phyloP scores from a whole-genome alignment of 345 rosid species.

The Nephelium lappaceum region DNA sequence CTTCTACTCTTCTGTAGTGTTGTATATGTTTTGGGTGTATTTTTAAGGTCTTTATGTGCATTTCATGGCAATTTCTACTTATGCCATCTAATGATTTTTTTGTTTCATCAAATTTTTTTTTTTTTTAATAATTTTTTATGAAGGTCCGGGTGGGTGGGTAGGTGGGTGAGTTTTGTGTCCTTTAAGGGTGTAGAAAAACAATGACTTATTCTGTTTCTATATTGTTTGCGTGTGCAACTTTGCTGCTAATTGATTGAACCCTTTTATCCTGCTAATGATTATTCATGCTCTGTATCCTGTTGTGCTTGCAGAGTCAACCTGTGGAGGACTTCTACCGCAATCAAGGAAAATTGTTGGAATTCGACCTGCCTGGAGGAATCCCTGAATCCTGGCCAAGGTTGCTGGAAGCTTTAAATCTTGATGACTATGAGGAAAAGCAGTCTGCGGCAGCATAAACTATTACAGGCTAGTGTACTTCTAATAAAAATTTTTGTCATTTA shows the following conservation, averaged over 20 bases:
- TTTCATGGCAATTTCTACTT: not conserved
- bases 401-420: constrained; percentile 83
- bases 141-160: not conserved
- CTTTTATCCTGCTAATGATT: not conserved
- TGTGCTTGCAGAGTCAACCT: constrained; percentile 78
- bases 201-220: not conserved
- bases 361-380: constrained; percentile 90
- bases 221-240: not conserved
- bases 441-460: constrained; percentile 64
- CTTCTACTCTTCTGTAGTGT: not conserved
- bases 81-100: not conserved
- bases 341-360: constrained; percentile 77
- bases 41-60: constrained; percentile 1
- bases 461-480: constrained; percentile 29
- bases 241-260: not conserved
- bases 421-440: constrained; percentile 69
- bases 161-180: not conserved
- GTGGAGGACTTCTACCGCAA: constrained; percentile 78
- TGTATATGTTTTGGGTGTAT: not conserved
- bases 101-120: not conserved
- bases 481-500: constrained; percentile 42
- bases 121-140: not conserved
- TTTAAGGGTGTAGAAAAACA: not conserved
- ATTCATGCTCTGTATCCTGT: not conserved
- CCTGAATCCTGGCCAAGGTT: constrained; percentile 97